Base-by-base conservation (phyloP, 2,329 filamentous ascomycete species). In the Phialemoniopsis sp. region DNA sequence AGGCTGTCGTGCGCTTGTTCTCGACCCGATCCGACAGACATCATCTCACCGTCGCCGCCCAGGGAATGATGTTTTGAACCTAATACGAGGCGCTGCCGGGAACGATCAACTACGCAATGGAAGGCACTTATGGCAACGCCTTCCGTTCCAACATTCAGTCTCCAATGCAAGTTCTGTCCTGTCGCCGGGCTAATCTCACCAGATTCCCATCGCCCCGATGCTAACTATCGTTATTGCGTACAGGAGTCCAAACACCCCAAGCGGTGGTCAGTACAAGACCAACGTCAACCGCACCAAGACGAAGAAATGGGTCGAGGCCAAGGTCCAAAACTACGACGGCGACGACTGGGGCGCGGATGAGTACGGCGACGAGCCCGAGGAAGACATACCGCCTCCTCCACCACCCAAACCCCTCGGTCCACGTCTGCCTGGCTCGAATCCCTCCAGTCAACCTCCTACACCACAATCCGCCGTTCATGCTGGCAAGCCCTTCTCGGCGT, bases 231-330 rank as follows among this genome's bases (percentile, higher is more conserved):
- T 34, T 29, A 21, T 38, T 14, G 29, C 29, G 12, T 35, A 29
- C 47, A 59, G 57, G 41, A 46, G 46, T 15, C 44, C 52, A 8
- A 37, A 29, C 36, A 45, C 47, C 14, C 44, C 54, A 13, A 32
- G 52, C 7, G 37, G 48, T 31, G 47, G 58, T 13, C 54, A 63
- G 18, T 95, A 90, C 65, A 85, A 87, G 59, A 80, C 89, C 37
- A 94, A 95, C 59, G 82, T 96, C 36, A 91, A 87, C 64, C 82
- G 91, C 45, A 78, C 82, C 40, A 95, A 95, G 67, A 96, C 90
- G 40, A 87, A 84, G 64, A 95, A 95, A 76, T 97, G 91, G 91
- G 85, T 91, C 29, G 85, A 95, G 54, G 91, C 91, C 29, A 91
- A 90, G 62, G 74, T 80, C 42, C 82, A 86, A 52, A 87, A 80